Evolutionary conservation across 1,139 yeast species (phyloP).

Genomic region (Yamadazyma oceani): DNA sequence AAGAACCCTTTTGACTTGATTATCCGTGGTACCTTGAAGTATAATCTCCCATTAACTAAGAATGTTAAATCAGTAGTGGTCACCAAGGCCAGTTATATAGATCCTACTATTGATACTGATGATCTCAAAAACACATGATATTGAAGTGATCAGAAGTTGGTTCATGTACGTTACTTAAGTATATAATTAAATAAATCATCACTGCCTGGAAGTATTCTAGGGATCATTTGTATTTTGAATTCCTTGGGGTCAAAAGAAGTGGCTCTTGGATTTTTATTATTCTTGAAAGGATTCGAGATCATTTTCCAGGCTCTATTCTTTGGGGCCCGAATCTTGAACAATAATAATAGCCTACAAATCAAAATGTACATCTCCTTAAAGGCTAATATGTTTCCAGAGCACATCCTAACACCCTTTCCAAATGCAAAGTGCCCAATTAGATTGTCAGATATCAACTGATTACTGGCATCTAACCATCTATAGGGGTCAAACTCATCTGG

Average conservation of each 20-base stretch:
- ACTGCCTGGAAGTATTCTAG: constrained; percentile 21
- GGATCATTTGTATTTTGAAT: constrained; percentile 36
- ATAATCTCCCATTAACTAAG: constrained; percentile 66
- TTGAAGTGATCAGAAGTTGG: too few relatives aligned
- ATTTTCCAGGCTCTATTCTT: constrained; percentile 25
- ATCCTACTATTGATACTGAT: constrained; percentile 38
- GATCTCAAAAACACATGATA: background rate
- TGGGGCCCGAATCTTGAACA: constrained; percentile 46
- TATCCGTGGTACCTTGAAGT: constrained; percentile 77
- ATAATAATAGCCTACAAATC: constrained; percentile 30
- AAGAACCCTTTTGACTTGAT: constrained; percentile 85
- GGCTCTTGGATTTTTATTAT: constrained; percentile 50
- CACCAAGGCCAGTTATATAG: constrained; percentile 57
- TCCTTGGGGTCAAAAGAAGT: constrained; percentile 60
- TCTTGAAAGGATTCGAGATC: constrained; percentile 49
- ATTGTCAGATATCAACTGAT: constrained; percentile 19
- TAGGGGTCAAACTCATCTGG: constrained; percentile 59
- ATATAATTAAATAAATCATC: constrained; percentile 23
- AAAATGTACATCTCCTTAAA: constrained; percentile 57
- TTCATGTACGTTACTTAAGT: background rate
- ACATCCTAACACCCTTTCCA: constrained; percentile 71
- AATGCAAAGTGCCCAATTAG: constrained; percentile 54
- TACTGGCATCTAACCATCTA: constrained; percentile 48
- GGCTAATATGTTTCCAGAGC: constrained; percentile 66
- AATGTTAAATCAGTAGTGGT: constrained; percentile 59